Base-by-base conservation (phyloP, 2,329 filamentous ascomycete genomes). In the Onygena corvina region DNA sequence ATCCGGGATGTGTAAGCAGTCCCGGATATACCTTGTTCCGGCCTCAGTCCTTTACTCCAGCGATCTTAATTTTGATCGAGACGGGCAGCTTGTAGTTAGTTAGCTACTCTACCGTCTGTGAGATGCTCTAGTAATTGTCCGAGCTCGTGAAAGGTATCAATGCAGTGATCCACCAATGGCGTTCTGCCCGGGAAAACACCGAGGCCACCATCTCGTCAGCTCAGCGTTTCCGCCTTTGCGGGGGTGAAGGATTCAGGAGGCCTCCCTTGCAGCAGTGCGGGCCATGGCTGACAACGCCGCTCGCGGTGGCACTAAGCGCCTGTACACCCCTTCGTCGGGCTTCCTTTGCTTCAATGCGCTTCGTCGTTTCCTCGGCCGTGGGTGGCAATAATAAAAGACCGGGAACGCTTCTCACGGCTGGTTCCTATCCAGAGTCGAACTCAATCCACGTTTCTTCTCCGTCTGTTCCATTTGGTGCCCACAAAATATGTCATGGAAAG, bases 351-450 rank as follows among this genome's bases (percentile, higher is more conserved):
- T n/a, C n/a, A n/a, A 21, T n/a, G 35, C 34, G 5, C 12, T 21
- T n/a, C 38, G 3, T 27, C 21, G 7, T 14, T 12, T 11, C 20
- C 25, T 6, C 16, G 14, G 14, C 16, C 23, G 38, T 42, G 38
- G 16, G 21, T 42, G 38, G 38, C 38, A 42, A 42, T 42, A 42
- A n/a, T n/a, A n/a, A n/a, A n/a, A n/a, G 21, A 42, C 3, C 20
- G 11, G 23, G 38, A 7, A 23, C n/a, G 18, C 35, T n/a, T n/a
- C 35, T n/a, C 35, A 20, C 25, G 38, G 3, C 8, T 31, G 29
- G 29, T 42, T 42, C 38, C 38, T 42, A 42, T 42, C 38, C 38
- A 42, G 38, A 23, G 21, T 25, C 38, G 38, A 42, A 25, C 38
- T 25, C 38, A 27, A 42, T 42, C 23, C 38, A 42, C 38, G 38